phyloP scores from a whole-genome alignment of 2,329 filamentous ascomycete genomes.

The Ceratocystis harringtonii region DNA sequence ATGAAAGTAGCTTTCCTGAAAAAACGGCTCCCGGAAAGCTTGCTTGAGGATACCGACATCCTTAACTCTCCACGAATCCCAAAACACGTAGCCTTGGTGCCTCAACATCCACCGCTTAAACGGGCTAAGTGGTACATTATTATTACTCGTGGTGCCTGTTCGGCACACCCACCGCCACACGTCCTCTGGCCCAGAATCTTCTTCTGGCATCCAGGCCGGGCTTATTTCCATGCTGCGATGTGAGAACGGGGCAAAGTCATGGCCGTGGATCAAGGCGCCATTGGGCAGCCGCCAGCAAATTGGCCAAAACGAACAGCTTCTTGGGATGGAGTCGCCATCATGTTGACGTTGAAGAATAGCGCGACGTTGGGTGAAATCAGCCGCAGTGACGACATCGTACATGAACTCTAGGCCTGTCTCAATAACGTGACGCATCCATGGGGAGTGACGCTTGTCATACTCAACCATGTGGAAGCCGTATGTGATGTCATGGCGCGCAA shows the following conservation, averaged over 20 bases:
- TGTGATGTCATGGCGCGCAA: slow-evolving; percentile 16
- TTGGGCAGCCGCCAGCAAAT: neutral
- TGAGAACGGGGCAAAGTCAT: slow-evolving; percentile 15
- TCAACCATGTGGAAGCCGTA: slow-evolving; percentile 14
- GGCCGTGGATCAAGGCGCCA: slow-evolving; percentile 4
- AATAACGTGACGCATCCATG: slow-evolving; percentile 12
- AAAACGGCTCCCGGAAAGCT: neutral
- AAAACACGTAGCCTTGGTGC: slow-evolving; percentile 13
- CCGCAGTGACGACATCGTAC: slow-evolving; percentile 5
- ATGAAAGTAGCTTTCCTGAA: slow-evolving; percentile 10
- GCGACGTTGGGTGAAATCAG: neutral
- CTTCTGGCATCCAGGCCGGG: neutral
- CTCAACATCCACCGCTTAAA: slow-evolving; percentile 12
- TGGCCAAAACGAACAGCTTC: slow-evolving; percentile 12
- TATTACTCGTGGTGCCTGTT: neutral
- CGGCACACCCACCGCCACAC: slow-evolving; percentile 14
- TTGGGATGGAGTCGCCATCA: slow-evolving; percentile 6
- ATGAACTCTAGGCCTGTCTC: slow-evolving; percentile 15
- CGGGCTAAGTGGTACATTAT: neutral
- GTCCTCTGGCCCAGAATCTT: slow-evolving; percentile 7
- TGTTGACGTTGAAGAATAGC: slow-evolving; percentile 10
- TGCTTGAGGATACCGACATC: neutral
- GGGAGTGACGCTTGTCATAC: slow-evolving; percentile 13
- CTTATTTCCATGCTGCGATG: neutral
- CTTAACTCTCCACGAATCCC: slow-evolving; percentile 10